phyloP scores from a whole-genome alignment of 2,329 filamentous ascomycete genomes.

The Beauveria sp. region DNA sequence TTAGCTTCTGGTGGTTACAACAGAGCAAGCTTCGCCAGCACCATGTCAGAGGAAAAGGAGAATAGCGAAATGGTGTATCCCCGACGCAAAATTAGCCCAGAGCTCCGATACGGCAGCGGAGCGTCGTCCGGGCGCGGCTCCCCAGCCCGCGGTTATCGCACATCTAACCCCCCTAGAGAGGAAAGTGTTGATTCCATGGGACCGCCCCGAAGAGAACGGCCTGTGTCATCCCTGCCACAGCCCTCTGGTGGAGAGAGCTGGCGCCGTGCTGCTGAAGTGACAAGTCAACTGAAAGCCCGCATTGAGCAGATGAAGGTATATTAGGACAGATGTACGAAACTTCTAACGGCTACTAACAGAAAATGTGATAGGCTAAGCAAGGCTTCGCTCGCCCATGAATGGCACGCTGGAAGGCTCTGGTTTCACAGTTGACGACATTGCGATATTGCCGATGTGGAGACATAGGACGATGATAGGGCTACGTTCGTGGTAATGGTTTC shows the following conservation, averaged over 20 bases:
- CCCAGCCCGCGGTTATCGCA: constrained; percentile 48
- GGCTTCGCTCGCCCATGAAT: constrained; percentile 23
- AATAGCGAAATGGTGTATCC: constrained; percentile 49
- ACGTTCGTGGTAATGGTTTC: background rate
- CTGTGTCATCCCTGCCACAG: constrained; percentile 28
- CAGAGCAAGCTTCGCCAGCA: constrained; percentile 56
- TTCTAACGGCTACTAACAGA: background rate
- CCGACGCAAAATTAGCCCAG: constrained; percentile 48
- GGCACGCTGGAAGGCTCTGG: background rate
- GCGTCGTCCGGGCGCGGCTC: constrained; percentile 51
- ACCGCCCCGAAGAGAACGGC: constrained; percentile 23
- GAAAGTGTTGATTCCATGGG: constrained; percentile 25
- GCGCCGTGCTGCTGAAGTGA: constrained; percentile 95
- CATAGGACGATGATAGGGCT: background rate
- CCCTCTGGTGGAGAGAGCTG: constrained; percentile 63
- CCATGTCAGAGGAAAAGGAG: constrained; percentile 69
- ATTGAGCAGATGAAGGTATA: constrained; percentile 96
- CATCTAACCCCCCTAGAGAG: constrained; percentile 24
- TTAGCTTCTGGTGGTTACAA: constrained; percentile 35
- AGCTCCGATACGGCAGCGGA: constrained; percentile 44
- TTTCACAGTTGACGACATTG: background rate
- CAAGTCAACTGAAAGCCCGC: constrained; percentile 90
- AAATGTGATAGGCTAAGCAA: constrained; percentile 21
- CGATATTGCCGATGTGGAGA: background rate
- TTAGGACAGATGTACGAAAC: background rate